Base-by-base conservation (phyloP, 2,329 filamentous ascomycete genomes). In the Setomelanomma holmii region DNA sequence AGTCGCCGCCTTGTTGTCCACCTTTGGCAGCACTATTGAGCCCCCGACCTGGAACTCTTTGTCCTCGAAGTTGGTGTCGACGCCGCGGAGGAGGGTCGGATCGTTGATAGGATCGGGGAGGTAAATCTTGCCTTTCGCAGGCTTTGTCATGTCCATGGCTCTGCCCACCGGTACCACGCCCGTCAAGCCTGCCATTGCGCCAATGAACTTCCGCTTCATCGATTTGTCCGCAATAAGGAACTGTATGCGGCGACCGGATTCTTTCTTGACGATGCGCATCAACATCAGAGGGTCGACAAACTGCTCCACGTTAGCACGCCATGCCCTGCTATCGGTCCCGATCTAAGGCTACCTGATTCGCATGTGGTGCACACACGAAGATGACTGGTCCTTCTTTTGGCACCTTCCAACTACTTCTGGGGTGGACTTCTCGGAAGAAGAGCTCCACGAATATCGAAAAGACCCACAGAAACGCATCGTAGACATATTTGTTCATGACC, bases 381-480 rank as follows among this genome's bases (percentile, higher is more conserved):
- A 99, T 90, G 58, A 99, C 86, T 1, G 95, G 93, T 0, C 93
- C 95, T 58, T 86, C 84, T 67, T 89, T 87, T 39, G 95, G 95
- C 39, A 99, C 90, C 76, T 93, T 93, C 92, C 95, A 99, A 58
- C 93, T 91, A 63, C 92, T 92, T 60, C 95, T 86, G 11, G 95
- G 95, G 73, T 98, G 93, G 14, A 99, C 91, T 77, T 99, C 95
- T 64, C 95, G 89, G 81, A 99, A 99, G 85, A 99, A 99, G 63
- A 97, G 86, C 76, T 99, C 95, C 61, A 96, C 87, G 45, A 98
- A 82, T 59, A 98, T 85, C 36, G 88, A 89, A 72, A 92, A 89
- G 42, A 82, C 82, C 83, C 89, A 91, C 24, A 93, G 81, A 68
- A 92, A 89, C 53, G 87, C 81, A 77, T 93, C 89, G 74, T 93